Percentiles rank a stretch among this genome's conserved stretches.
Conservation (phyloP, 2,329 filamentous ascomycete species). For the Nemania sp. region DNA sequence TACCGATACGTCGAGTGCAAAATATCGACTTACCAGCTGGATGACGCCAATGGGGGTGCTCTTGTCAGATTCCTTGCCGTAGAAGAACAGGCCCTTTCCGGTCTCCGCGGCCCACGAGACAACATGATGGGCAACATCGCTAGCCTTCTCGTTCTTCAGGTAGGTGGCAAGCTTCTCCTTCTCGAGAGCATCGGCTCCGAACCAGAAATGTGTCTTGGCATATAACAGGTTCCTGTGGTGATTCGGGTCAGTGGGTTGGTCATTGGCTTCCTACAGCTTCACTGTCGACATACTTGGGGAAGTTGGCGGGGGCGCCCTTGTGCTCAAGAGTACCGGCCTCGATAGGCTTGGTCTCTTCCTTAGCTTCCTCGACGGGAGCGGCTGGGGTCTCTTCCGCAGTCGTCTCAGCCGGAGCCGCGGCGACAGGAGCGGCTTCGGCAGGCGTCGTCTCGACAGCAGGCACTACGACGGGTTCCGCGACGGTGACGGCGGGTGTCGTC, state of each 20-base stretch:
- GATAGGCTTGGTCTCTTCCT: conserved; percentile 67
- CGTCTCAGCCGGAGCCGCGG: conserved; percentile 49
- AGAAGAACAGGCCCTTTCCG: conserved; percentile 93
- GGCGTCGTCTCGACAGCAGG: conserved; percentile 42
- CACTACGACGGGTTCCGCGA: conserved; percentile 45
- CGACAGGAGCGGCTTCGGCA: conserved; percentile 47
- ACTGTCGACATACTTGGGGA: conserved; percentile 76
- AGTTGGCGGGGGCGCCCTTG: conserved; percentile 81
- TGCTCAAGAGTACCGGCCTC: conserved; percentile 85
- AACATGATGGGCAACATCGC: conserved; percentile 73
- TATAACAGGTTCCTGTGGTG: conserved; percentile 76
- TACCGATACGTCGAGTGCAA: rapidly evolving
- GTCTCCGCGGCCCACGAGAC: conserved; percentile 91
- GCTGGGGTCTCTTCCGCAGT: conserved; percentile 45
- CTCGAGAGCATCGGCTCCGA: conserved; percentile 74
- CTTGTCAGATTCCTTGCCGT: conserved; percentile 86
- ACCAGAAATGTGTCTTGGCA: conserved; percentile 93
- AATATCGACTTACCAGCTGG: conserved; percentile 69
- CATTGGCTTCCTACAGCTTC: too few species aligned
- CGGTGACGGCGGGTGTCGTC: conserved; percentile 47
- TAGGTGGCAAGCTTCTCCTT: conserved; percentile 75
- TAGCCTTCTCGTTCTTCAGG: conserved; percentile 86
- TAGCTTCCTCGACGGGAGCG: conserved; percentile 47
- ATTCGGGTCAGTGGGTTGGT: background rate
- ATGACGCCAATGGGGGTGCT: conserved; percentile 78